These are phyloP conservation scores for Pichia sp. DNA, from an alignment of 1,139 yeast genomes.

Conservation along the genomic window DNA sequence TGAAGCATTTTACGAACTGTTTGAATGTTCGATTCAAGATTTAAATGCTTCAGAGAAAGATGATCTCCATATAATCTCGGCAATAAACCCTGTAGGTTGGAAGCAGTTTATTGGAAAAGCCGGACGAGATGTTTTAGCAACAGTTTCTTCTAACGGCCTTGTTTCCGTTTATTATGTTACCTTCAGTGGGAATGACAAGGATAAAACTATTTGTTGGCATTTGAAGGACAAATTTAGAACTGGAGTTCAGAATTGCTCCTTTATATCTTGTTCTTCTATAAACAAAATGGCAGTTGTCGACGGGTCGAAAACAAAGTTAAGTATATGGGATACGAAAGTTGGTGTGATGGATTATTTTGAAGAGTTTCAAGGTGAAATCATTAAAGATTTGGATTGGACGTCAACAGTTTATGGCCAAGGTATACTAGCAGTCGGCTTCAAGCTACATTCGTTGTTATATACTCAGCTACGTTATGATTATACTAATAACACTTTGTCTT, in stretches of 20 bases:
- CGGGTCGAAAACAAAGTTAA: constrained; percentile 44
- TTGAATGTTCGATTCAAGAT: constrained; percentile 29
- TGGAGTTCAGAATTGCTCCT: constrained; percentile 47
- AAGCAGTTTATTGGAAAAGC: constrained; percentile 36
- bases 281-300: constrained; percentile 71
- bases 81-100: constrained; percentile 68
- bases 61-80: constrained; percentile 44
- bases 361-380: constrained; percentile 28
- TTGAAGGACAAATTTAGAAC: constrained; percentile 49
- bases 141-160: constrained; percentile 52
- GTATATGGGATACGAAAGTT: constrained; percentile 73
- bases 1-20: constrained; percentile 15
- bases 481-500: constrained; percentile 73
- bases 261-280: constrained; percentile 69
- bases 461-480: constrained; percentile 86
- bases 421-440: constrained; percentile 75
- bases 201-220: constrained; percentile 44
- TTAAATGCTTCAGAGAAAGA: constrained; percentile 28
- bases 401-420: constrained; percentile 65
- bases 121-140: constrained; percentile 53
- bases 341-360: constrained; percentile 66
- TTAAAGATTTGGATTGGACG: constrained; percentile 79
- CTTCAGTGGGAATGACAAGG: constrained; percentile 31
- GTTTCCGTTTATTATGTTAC: constrained; percentile 45
- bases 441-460: constrained; percentile 56